Evolutionary conservation across 2,329 filamentous ascomycete species (phyloP).

Genomic region (Colletotrichum orbiculare): DNA sequence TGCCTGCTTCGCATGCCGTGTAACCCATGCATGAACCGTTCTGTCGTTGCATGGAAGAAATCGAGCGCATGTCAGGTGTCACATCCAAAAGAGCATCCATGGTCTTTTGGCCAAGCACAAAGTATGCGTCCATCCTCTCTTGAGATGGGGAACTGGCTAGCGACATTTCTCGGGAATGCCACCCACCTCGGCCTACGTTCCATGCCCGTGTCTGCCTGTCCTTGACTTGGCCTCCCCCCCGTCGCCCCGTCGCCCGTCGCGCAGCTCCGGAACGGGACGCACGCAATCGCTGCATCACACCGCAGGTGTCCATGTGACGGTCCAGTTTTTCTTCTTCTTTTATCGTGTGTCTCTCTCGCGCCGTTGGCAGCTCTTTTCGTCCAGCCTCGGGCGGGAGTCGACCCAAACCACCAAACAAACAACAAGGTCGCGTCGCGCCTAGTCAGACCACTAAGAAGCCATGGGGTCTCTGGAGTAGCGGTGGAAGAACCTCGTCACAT

Average conservation of each 20-base stretch:
- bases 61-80: conserved; percentile 33
- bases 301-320: conserved; percentile 31
- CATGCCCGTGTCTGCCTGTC: conserved; percentile 17
- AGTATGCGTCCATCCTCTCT: not conserved
- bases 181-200: conserved; percentile 31
- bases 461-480: conserved; percentile 19
- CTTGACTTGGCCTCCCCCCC: not conserved
- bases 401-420: conserved; percentile 4
- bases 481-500: conserved; percentile 29
- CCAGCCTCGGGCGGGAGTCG: conserved; percentile 7
- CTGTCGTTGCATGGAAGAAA: conserved; percentile 29
- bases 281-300: conserved; percentile 24
- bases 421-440: conserved; percentile 16
- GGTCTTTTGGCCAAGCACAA: conserved; percentile 2
- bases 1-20: conserved; percentile 29
- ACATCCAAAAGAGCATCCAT: conserved; percentile 10
- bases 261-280: conserved; percentile 35
- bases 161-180: conserved; percentile 27
- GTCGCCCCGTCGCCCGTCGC: not conserved
- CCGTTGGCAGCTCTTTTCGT: conserved; percentile 28
- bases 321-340: conserved; percentile 21
- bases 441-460: conserved; percentile 32
- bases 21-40: conserved; percentile 32
- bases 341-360: conserved; percentile 7
- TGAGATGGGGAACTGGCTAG: conserved; percentile 10